These are phyloP conservation scores for Cetraspora pellucida DNA, from an alignment of 192 early-diverging fungal species.

Conservation along the genomic window DNA sequence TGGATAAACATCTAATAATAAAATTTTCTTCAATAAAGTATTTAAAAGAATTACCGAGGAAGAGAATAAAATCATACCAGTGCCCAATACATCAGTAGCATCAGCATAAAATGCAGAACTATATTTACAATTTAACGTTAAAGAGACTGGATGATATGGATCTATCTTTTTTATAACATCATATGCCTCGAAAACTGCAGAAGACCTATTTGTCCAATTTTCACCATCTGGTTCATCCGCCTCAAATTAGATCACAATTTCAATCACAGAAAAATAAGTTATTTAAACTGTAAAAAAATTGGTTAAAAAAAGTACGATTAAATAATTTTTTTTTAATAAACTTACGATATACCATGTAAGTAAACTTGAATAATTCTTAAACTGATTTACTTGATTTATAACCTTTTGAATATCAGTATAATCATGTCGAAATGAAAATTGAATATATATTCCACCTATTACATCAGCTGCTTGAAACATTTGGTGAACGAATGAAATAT, in stretches of 20 bases:
- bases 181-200: slow-evolving; percentile 7
- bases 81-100: slow-evolving; percentile 26
- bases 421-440: slow-evolving; percentile 32
- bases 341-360: slow-evolving; percentile 38
- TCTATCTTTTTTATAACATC: slow-evolving; percentile 30
- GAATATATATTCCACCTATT: slow-evolving; percentile 36
- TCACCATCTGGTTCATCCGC: slow-evolving; percentile 33
- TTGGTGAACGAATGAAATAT: slow-evolving; percentile 16
- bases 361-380: slow-evolving; percentile 23
- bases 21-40: background rate
- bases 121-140: slow-evolving; percentile 26
- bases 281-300: too few species aligned
- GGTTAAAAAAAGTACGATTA: too few species aligned
- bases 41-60: background rate
- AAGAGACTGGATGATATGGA: slow-evolving; percentile 36
- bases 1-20: slow-evolving; percentile 35
- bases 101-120: slow-evolving; percentile 18
- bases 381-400: slow-evolving; percentile 16
- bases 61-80: slow-evolving; percentile 3
- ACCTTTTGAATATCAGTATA: slow-evolving; percentile 27
- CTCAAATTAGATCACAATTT: slow-evolving; percentile 6
- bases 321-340: too few species aligned
- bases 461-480: slow-evolving; percentile 24
- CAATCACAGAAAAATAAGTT: background rate
- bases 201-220: slow-evolving; percentile 1